Base-by-base conservation (phyloP, 1,284 basidiomycete species). In the Exobasidium cylindrosporum region DNA sequence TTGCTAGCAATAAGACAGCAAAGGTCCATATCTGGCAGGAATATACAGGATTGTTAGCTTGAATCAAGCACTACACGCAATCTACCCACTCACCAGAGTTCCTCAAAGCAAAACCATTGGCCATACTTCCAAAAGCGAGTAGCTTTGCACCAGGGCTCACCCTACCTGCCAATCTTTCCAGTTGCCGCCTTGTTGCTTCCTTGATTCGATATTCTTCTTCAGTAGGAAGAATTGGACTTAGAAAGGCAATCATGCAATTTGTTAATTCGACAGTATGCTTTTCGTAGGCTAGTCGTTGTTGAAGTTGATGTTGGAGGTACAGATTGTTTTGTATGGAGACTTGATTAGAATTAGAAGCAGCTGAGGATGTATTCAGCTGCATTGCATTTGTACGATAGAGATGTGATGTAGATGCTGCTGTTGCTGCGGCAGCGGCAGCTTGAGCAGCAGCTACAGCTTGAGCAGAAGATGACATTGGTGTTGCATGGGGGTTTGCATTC, bases 1-100 rank as follows among this genome's bases (percentile, higher is more conserved):
- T 58, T 45, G 21, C 64, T 70, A 44, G 61, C 62, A 44, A 96
- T 90, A 75, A 98, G 85, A 81, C 94, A 97, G 79, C 95, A 97
- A 47, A 98, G 84, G 82, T 98, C 95, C 95, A 98, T 97, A 82
- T 97, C 95, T 93, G n/a, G n/a, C n/a, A n/a, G n/a, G 77, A n/a
- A n/a, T n/a, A 52, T n/a, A n/a, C n/a, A n/a, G n/a, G n/a, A n/a
- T n/a, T n/a, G n/a, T n/a, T n/a, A n/a, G n/a, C n/a, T n/a, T n/a
- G n/a, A n/a, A n/a, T n/a, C n/a, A n/a, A n/a, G n/a, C n/a, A n/a
- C n/a, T n/a, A n/a, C n/a, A n/a, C n/a, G n/a, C 26, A 50, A 31
- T 50, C 47, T 50, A 7, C 47, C 35, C 52, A 82, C 87, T 76
- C 68, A 91, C 92, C 93, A 65, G 92, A 97, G 83, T 97, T 95